Percentiles rank a stretch among this genome's conserved stretches.
Conservation (phyloP, 768 basidiomycete species). For the Hygrophorus russula region DNA sequence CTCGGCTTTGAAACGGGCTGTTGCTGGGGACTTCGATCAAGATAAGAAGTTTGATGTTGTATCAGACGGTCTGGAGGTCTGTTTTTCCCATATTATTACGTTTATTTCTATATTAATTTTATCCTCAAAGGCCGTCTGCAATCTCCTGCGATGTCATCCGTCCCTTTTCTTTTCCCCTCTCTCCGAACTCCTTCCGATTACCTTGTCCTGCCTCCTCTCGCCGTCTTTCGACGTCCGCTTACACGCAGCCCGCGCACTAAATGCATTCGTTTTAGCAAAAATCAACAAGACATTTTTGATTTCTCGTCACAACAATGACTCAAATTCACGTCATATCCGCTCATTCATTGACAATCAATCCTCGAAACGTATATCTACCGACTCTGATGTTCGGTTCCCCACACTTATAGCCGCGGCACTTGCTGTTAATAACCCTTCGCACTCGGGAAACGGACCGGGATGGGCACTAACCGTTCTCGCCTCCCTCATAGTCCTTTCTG, state of each 20-base stretch:
- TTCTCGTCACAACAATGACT: constrained; percentile 12
- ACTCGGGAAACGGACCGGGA: constrained; percentile 19
- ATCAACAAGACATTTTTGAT: constrained; percentile 6
- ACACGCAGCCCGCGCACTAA: constrained; percentile 46
- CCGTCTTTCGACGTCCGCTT: constrained; percentile 24
- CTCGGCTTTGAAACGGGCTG: constrained; percentile 22
- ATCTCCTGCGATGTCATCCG: constrained; percentile 28
- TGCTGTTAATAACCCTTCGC: constrained; percentile 11
- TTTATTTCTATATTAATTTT: neutral
- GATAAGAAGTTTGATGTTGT: constrained; percentile 21
- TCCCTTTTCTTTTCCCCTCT: constrained; percentile 38
- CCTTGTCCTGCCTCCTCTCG: constrained; percentile 20
- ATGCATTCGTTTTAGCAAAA: constrained; percentile 39
- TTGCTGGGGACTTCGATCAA: constrained; percentile 16
- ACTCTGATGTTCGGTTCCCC: constrained; percentile 13
- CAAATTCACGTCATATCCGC: constrained; percentile 16
- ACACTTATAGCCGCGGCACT: constrained; percentile 18
- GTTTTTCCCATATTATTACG: neutral
- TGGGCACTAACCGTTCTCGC: constrained; percentile 36
- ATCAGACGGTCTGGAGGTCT: constrained; percentile 23
- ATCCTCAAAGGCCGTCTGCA: constrained; percentile 20
- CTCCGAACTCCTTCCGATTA: constrained; percentile 31
- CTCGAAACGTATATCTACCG: constrained; percentile 1
- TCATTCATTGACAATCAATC: constrained; percentile 17
- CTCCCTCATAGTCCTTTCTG: constrained; percentile 37